Evolutionary conservation across 208 protist genomes (phyloP).

Genomic region (Borovskyia barvae): DNA sequence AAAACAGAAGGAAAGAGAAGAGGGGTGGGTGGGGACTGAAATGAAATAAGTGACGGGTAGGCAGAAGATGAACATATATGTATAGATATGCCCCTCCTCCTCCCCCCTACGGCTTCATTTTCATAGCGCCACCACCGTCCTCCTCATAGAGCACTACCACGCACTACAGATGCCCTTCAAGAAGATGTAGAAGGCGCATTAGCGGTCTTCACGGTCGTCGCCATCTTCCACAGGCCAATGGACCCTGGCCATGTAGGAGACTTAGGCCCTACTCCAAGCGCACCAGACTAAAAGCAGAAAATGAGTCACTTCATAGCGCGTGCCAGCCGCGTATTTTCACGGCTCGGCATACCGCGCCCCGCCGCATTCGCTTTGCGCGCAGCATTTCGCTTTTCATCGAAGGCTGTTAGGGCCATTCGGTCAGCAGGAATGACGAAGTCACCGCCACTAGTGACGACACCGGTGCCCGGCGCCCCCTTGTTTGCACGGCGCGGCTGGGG

Average conservation of each 20-base stretch:
- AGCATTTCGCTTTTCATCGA: conserved; percentile 10
- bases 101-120: not conserved
- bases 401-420: conserved; percentile 19
- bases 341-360: not conserved
- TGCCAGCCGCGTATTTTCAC: not conserved
- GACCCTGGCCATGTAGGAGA: too few relatives aligned
- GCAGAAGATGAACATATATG: not conserved
- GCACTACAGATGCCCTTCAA: not conserved
- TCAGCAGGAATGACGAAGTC: conserved; percentile 48
- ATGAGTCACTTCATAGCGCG: conserved; percentile 4
- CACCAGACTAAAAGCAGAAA: too few relatives aligned
- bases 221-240: too few relatives aligned
- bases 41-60: not conserved
- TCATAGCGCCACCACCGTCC: too few relatives aligned
- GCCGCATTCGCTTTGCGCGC: conserved; percentile 11
- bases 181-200: not conserved
- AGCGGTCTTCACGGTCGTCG: too few relatives aligned
- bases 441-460: conserved; percentile 49
- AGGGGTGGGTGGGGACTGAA: not conserved
- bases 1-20: conserved; percentile 2
- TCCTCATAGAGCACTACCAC: too few relatives aligned
- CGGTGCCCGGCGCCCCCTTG: not conserved
- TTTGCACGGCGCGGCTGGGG: not conserved
- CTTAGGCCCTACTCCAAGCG: too few relatives aligned
- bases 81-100: too few relatives aligned